Conservation (phyloP, 257 asterid genomes). For the Solanum lignicaule region DNA sequence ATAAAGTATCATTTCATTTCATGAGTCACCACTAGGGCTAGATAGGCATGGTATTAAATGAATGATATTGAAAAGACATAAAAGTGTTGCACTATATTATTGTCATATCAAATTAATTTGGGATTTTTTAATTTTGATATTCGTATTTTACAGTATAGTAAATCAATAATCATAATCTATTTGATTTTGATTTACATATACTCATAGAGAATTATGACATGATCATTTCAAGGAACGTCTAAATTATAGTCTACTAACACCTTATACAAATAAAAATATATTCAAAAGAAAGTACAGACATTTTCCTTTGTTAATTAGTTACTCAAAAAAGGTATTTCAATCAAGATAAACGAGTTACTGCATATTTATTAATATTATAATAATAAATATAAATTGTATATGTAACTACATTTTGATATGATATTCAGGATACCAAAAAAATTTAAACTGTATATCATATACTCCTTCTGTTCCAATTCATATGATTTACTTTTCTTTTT, state of each 20-base stretch:
- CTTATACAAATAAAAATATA: background rate
- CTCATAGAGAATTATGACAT: background rate
- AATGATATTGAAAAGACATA: background rate
- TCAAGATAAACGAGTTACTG: background rate
- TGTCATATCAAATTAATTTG: background rate
- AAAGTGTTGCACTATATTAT: too few species aligned
- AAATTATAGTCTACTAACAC: background rate
- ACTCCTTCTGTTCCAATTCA: too few species aligned
- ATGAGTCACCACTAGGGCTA: background rate
- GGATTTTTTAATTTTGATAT: rapidly evolving
- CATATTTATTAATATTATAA: background rate
- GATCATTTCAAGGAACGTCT: background rate
- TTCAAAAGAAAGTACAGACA: background rate
- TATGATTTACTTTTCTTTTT: background rate
- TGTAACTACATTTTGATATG: background rate
- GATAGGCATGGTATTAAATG: background rate
- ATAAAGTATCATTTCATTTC: background rate
- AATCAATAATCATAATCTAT: background rate
- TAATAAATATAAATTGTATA: too few species aligned
- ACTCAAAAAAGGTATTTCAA: background rate
- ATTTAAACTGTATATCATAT: background rate
- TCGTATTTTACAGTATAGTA: too few species aligned
- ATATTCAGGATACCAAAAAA: too few species aligned
- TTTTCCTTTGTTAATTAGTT: background rate
- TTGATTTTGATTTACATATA: background rate